A percentile compares a stretch with the other conserved stretches of the same genome.
phyloP scores from a whole-genome alignment of 108 stramenopile species.

The Epipyxis sp. region DNA sequence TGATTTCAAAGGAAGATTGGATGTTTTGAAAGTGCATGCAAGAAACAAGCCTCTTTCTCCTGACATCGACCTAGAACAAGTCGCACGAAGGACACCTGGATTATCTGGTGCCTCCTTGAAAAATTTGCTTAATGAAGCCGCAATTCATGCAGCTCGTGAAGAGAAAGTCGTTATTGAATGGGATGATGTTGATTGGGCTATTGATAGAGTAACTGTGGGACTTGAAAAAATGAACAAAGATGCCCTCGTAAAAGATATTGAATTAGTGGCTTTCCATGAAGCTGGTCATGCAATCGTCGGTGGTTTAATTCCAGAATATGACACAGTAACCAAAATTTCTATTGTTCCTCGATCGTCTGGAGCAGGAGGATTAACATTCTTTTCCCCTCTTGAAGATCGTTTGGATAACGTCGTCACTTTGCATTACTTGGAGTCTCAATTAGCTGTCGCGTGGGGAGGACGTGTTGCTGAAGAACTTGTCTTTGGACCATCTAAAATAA shows the following conservation, averaged over 20 bases:
- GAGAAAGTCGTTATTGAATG: conserved; percentile 42
- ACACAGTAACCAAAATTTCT: conserved; percentile 77
- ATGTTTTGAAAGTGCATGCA: conserved; percentile 57
- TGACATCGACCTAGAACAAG: conserved; percentile 57
- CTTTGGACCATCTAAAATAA: conserved; percentile 86
- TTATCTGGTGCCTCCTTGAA: conserved; percentile 56
- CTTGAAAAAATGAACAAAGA: conserved; percentile 44
- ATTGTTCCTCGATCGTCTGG: conserved; percentile 86
- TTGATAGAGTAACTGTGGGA: conserved; percentile 54
- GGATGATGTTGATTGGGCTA: conserved; percentile 55
- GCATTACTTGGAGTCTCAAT: conserved; percentile 74
- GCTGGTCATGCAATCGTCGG: conserved; percentile 91
- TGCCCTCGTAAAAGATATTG: not conserved
- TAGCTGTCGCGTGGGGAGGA: conserved; percentile 91
- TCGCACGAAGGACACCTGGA: conserved; percentile 55
- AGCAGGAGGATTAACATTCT: conserved; percentile 81
- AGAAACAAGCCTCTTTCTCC: conserved; percentile 52
- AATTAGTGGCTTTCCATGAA: conserved; percentile 89
- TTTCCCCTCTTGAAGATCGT: conserved; percentile 80
- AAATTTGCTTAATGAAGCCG: conserved; percentile 59
- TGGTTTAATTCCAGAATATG: conserved; percentile 41
- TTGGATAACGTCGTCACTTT: conserved; percentile 35
- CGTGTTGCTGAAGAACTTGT: conserved; percentile 95
- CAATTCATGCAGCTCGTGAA: conserved; percentile 53
- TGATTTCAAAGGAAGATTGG: conserved; percentile 50